Base-by-base conservation (phyloP, 2,329 filamentous ascomycete species). In the Alternaria ventricosa region DNA sequence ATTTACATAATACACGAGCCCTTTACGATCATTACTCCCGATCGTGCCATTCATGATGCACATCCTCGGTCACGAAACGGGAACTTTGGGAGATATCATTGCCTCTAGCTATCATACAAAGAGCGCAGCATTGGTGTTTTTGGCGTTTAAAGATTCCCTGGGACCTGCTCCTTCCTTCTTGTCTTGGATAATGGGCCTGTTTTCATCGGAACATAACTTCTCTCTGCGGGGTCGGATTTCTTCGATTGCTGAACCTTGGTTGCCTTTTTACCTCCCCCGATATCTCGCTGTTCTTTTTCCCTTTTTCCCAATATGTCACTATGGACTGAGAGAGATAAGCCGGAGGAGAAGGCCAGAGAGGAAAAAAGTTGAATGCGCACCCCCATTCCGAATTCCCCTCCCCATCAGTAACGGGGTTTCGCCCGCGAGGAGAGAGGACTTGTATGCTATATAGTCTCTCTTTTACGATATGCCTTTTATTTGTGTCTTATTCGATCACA, bases 111-210 rank as follows among this genome's bases (percentile, higher is more conserved):
- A 75, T 74, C 68, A 67, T 65, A 69, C 47, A 62, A 55, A 75
- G 75, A 78, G 75, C 74, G 73, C 75, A 78, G 76, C 76, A 79
- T 79, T 68, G 76, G 76, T 74, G 76, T 79, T 73, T 70, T 61
- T 47, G 75, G 76, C 71, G 75, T 78, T 76, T 66, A 58, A 71
- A 71, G 65, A 73, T 73, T 73, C 69, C 68, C 68, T 71, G 70
- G 69, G 67, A 57, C 61, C 69, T 66, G 61, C 67, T 36, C 49
- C 57, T 45, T 60, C 25, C 46, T 36, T 55, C 46, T 65, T 53
- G 51, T 65, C 28, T 60, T 66, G 61, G 67, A 60, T 61, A 65
- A 65, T 56, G 61, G 50, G 27, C 33, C 20, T 41, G 30, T n/a
- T 23, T 41, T 41, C 50, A 49, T 56, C 57, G 55, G 43, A 49